A percentile compares a stretch with the other conserved stretches of the same genome.
phyloP scores from a whole-genome alignment of 1,139 yeast genomes.

The Torulaspora globosa region DNA sequence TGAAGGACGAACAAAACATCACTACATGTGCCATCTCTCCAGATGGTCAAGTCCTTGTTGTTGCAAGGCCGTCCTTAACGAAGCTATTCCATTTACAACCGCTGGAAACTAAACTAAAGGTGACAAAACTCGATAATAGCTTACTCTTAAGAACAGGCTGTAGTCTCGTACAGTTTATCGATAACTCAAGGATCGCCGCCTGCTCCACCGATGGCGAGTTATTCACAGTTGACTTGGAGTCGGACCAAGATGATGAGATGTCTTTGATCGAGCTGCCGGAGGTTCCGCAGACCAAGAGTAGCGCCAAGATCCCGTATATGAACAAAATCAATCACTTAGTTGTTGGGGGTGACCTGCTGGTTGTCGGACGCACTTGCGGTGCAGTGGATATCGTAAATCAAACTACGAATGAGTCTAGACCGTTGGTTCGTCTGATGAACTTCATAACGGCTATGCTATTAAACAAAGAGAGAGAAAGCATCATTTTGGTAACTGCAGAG shows the following conservation, averaged over 20 bases:
- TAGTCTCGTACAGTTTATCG: slow-evolving; percentile 45
- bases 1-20: slow-evolving; percentile 79
- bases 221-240: slow-evolving; percentile 45
- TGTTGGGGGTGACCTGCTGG: slow-evolving; percentile 46
- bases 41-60: slow-evolving; percentile 63
- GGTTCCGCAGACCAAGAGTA: slow-evolving; percentile 32
- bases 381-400: slow-evolving; percentile 53
- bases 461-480: slow-evolving; percentile 45
- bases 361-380: slow-evolving; percentile 62
- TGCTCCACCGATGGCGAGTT: slow-evolving; percentile 67
- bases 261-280: slow-evolving; percentile 40
- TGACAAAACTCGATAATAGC: slow-evolving; percentile 52
- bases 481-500: slow-evolving; percentile 68
- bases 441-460: slow-evolving; percentile 63
- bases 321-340: slow-evolving; percentile 50
- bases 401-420: slow-evolving; percentile 25
- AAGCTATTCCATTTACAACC: slow-evolving; percentile 60
- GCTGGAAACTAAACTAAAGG: slow-evolving; percentile 42
- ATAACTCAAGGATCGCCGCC: slow-evolving; percentile 48
- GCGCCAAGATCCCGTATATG: slow-evolving; percentile 37
- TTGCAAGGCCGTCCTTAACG: slow-evolving; percentile 64
- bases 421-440: slow-evolving; percentile 51
- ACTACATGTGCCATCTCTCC: slow-evolving; percentile 64
- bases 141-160: slow-evolving; percentile 49
- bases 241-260: slow-evolving; percentile 43